phyloP scores from a whole-genome alignment of 2,329 filamentous ascomycete genomes.

The Saccharata proteae region DNA sequence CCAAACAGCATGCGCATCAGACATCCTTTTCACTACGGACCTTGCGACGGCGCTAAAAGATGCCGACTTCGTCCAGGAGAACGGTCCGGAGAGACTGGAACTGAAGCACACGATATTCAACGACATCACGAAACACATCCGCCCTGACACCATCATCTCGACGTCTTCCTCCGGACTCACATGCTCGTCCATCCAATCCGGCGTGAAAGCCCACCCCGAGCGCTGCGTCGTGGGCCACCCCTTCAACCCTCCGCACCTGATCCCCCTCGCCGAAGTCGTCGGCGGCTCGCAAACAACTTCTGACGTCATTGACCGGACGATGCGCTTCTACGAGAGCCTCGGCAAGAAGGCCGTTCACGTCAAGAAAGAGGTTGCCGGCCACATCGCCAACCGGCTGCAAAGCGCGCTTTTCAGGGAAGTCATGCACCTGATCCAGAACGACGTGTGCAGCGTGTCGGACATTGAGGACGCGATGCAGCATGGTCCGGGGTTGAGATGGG shows the following conservation, averaged over 20 bases:
- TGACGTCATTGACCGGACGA: conserved; percentile 15
- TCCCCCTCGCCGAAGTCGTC: conserved; percentile 37
- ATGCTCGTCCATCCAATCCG: conserved; percentile 19
- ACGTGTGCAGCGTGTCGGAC: conserved; percentile 11
- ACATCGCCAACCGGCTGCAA: conserved; percentile 36
- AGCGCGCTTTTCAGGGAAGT: conserved; percentile 13
- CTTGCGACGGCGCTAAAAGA: conserved; percentile 11
- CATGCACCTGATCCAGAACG: conserved; percentile 10
- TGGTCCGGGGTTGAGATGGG: conserved; percentile 13
- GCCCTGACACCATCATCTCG: conserved; percentile 26
- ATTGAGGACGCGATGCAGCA: conserved; percentile 13
- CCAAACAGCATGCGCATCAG: conserved; percentile 1
- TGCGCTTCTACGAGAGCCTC: conserved; percentile 27
- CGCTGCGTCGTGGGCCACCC: conserved; percentile 35
- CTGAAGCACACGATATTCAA: conserved; percentile 28
- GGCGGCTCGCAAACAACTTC: conserved; percentile 21
- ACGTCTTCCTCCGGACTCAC: conserved; percentile 29
- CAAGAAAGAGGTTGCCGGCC: conserved; percentile 30
- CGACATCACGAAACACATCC: conserved; percentile 20
- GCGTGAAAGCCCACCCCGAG: conserved; percentile 15
- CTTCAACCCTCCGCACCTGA: conserved; percentile 38
- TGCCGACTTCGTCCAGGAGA: conserved; percentile 12
- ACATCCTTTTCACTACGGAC: conserved; percentile 12
- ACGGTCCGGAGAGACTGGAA: conserved; percentile 28
- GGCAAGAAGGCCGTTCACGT: conserved; percentile 31